Base-by-base conservation (phyloP, 305 asterid genomes). In the Solanum hybrid region DNA sequence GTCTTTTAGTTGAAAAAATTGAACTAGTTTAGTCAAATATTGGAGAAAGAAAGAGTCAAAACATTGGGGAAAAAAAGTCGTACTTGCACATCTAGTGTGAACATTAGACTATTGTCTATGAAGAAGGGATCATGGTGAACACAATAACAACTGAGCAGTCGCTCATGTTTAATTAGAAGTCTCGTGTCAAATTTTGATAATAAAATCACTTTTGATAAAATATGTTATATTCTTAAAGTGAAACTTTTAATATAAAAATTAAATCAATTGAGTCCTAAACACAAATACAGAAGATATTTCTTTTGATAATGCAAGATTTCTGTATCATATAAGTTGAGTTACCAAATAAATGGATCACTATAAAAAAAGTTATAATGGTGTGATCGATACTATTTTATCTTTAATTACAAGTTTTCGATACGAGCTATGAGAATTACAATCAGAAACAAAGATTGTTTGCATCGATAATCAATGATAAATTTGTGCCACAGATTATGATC, bases 371-470 rank as follows among this genome's bases (percentile, higher is more conserved):
- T 15, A 3, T 56, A 1, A 1, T 19, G 4, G 10, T 15, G 22
- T 17, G 24, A 19, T 60, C 4, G 4, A 60, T 7, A 60, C 2
- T 19, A 0, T 56, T 60, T 51, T 15, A 5, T 15, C 0, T 0
- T 51, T 1, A 0, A 45, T 51, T 6, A 2, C 0, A 56, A 6
- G 0, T 56, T 51, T 56, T 17, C 0, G 2, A 56, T 56, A 0
- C 6, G 10, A 56, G n/a, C 24, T 56, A 6, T 6, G 69, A 56
- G 4, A 56, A 17, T 51, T 0, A 5, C 0, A 0, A 14, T 45
- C 1, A 45, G 0, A 45, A 14, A 45, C 2, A 45, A 45, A 45
- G 1, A 4, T 14, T 45, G 0, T 37, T 2, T 37, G 11, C 40
- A 8, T 36, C 10, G 38, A 36, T 36, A 8, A 37, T 37, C 40